Base-by-base conservation (phyloP, 1,284 basidiomycete genomes). In the Coniophora puteana region DNA sequence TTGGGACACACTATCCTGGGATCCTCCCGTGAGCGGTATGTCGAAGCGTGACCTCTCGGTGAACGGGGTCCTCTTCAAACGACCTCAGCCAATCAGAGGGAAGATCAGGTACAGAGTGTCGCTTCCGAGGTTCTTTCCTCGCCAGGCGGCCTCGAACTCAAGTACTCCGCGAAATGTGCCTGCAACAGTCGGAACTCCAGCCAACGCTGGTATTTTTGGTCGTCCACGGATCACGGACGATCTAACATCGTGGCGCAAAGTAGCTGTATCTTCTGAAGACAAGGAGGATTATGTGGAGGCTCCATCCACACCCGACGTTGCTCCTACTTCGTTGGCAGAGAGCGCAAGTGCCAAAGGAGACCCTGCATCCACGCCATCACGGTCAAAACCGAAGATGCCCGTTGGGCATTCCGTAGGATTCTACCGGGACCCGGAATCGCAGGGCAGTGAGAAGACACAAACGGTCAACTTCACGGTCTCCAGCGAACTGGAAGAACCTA, bases 1-100 rank as follows among this genome's bases (percentile, higher is more conserved):
- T 29, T 76, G 80, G 57, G 87, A 91, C 49, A 71, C 81, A 12
- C 67, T 89, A 43, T 83, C 86, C 4, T 91, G 85, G 66, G 75
- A 81, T 21, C 89, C 90, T 21, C 83, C 86, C 6, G 70, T 89
- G 7, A 76, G 78, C 44, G 77, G 76, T 28, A 80, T 87, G 69
- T 76, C 59, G 35, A 71, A 67, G 20, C 67, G 69, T 28, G 79
- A 82, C 34, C 68, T 89, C 26, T 80, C 80, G 4, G 52, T 89
- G 22, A 83, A 89, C 49, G 83, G 89, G 14, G 61, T 83, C 30
- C 65, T 95, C 28, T 82, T 92, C 54, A 69, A 63, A 36, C 72
- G 66, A 47, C 62, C 68, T n/a, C 55, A 51, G 22, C 38, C 51
- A 5, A 42, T 54, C 50, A 80, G 74, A 54, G 71, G 72, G 5